Base-by-base conservation (phyloP, 2,329 filamentous ascomycete genomes). In the Scleromitrula shiraiana region DNA sequence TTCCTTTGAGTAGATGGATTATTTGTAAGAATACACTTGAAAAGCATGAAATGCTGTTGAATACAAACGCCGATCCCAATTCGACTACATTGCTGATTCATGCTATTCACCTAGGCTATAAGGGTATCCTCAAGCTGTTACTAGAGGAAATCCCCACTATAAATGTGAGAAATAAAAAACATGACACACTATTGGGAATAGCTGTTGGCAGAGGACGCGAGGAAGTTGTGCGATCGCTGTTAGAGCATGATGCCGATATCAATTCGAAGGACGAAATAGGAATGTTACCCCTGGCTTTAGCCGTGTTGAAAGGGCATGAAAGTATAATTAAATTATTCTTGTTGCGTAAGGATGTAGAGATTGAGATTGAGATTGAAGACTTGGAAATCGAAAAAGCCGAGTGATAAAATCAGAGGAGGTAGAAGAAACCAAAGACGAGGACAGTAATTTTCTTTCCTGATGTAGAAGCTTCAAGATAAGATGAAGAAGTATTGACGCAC, bases 11-110 rank as follows among this genome's bases (percentile, higher is more conserved):
- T 7, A 14, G 38, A 1, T 70, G 66, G 65, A 58, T 67, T 22
- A 23, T 37, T 0, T 30, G 64, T 0, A 41, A 56, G 22, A 69
- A 69, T 41, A 3, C 59, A 12, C 60, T 67, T 24, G 57, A 67
- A 51, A 58, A 46, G 15, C 47, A 49, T 48, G 15, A 5, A 8
- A 8, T n/a, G 26, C 26, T 32, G 12, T 7, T 41, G 3, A 1
- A 23, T 15, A 23, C 0, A 5, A 3, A 7, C 8, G 17, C n/a
- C n/a, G 6, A 30, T 15, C 7, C 15, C 3, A 26, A 50, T 7
- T 15, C 4, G 1, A 51, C 55, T 46, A 29, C 29, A 30, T 14
- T 14, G 29, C 8, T 30, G 9, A 5, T n/a, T n/a, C 42, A 20
- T 27, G 53, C 54, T n/a, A 30, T 43, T 30, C 2, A 10, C n/a